Conservation (phyloP, 805 yeast genomes). For the Cyberlindnera veronae region DNA sequence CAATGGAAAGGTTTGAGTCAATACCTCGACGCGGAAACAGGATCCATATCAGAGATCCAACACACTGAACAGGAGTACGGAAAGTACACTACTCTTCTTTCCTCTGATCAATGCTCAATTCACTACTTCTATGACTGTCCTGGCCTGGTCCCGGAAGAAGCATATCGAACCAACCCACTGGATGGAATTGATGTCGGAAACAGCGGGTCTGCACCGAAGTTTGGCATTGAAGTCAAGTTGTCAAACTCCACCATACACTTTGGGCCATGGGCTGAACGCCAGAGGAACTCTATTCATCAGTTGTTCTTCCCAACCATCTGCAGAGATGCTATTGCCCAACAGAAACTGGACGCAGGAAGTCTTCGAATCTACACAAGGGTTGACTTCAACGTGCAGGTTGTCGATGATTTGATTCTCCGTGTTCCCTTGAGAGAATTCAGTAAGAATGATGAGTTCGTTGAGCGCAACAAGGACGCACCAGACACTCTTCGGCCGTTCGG, state of each 20-base stretch:
- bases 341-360: constrained; percentile 44
- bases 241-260: constrained; percentile 67
- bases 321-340: constrained; percentile 47
- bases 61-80: constrained; percentile 71
- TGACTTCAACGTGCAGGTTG: constrained; percentile 49
- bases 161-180: constrained; percentile 27
- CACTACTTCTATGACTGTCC: constrained; percentile 70
- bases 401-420: constrained; percentile 65
- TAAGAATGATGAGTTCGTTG: constrained; percentile 53
- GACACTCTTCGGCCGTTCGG: constrained; percentile 69
- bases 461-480: constrained; percentile 30
- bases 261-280: constrained; percentile 97
- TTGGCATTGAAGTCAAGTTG: constrained; percentile 58
- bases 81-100: constrained; percentile 65
- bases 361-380: constrained; percentile 55
- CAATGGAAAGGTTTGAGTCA: constrained; percentile 77
- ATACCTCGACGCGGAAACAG: constrained; percentile 46
- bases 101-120: constrained; percentile 52
- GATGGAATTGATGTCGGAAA: constrained; percentile 57
- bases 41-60: constrained; percentile 31
- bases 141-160: constrained; percentile 51
- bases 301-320: constrained; percentile 67
- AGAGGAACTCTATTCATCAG: constrained; percentile 60
- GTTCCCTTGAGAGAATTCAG: constrained; percentile 84
- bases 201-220: constrained; percentile 53